Base-by-base conservation (phyloP, 1,284 basidiomycete genomes). In the Cryptococcus maquisensis region DNA sequence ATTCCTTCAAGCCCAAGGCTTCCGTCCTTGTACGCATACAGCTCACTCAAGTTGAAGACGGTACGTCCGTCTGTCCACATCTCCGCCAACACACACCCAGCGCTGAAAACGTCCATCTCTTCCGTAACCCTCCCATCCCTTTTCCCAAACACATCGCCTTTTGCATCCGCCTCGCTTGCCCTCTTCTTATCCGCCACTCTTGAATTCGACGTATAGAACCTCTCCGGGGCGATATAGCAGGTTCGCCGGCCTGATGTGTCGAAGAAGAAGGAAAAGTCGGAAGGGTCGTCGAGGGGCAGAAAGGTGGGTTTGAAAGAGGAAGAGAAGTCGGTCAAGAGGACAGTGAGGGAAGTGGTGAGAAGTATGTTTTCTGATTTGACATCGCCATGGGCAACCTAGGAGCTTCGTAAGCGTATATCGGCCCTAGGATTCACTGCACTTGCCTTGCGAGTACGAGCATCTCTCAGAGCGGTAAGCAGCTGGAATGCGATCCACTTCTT, bases 401-500 rank as follows among this genome's bases (percentile, higher is more conserved):
- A 51, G 28, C 3, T 41, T 13, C 15, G 21, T 50, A 20, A 54
- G 45, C 41, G 23, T 35, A 37, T 32, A 26, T 10, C 28, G 13
- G 12, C 13, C 15, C 21, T 26, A 1, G 24, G 16, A 8, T 15
- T 21, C 1, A 24, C 38, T 26, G 45, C 18, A 18, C 77, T 53
- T 47, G 80, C 81, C 58, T 81, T 80, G 56, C 86, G 84, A 51
- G 85, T 85, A 23, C 90, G 84, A 0, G 90, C 84, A 61, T 92
- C 90, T 32, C 86, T 83, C 56, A 99, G 81, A 2, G 87, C 91
- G 28, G 84, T 87, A 49, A 98, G 79, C 1, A 98, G 80, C 74
- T 98, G 95, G 71, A 93, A 99, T 0, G 89, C 86, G 59, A 98
- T 91, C 96, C 96, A 99, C 69, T 92, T 91, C 82, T 98, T 98